Base-by-base conservation (phyloP, 1,139 yeast species). In the Geotrichum macrosporum region DNA sequence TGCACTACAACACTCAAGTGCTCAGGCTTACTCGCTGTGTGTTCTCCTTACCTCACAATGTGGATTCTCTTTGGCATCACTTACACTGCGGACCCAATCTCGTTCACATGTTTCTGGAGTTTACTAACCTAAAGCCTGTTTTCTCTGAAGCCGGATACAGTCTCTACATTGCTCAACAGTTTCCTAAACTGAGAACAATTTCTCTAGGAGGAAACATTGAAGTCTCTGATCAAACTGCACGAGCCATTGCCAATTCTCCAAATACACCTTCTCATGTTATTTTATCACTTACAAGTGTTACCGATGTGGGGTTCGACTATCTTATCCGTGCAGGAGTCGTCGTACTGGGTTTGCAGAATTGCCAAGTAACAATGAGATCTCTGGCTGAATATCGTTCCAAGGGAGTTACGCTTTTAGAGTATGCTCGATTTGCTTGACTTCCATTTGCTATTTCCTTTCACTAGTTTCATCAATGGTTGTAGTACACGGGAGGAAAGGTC, bases 191-290 rank as follows among this genome's bases (percentile, higher is more conserved):
- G 10, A 24, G 41, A n/a, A 46, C 48, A 3, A 12, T 46, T 9
- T 46, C 48, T 4, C 31, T 46, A 3, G 42, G 36, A 2, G 48
- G 48, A 5, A 35, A 43, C 21, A 10, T 5, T 5, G 24, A 35
- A 18, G 48, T 46, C 10, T 34, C 40, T 8, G 26, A 46, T 29
- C 35, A n/a, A 5, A 46, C 48, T n/a, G 48, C 45, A 9, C 29
- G 35, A 18, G 48, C 41, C 5, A 46, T 46, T 46, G 37, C 45
- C 6, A 10, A 16, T 18, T 38, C 44, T 3, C 34, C 41, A 12
- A 35, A 29, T 10, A 21, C 40, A 2, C 45, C 45, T 4, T 32
- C 12, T 9, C 40, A 40, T 19, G 48, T 46, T 4, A 40, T 46
- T 19, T 34, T 46, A 27, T 43, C 48, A 3, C 21, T 33, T 18